A percentile compares a stretch with the other conserved stretches of the same genome.
Conservation (phyloP, 2,329 filamentous ascomycete genomes). For the Allantophomopsis cytisporea region DNA sequence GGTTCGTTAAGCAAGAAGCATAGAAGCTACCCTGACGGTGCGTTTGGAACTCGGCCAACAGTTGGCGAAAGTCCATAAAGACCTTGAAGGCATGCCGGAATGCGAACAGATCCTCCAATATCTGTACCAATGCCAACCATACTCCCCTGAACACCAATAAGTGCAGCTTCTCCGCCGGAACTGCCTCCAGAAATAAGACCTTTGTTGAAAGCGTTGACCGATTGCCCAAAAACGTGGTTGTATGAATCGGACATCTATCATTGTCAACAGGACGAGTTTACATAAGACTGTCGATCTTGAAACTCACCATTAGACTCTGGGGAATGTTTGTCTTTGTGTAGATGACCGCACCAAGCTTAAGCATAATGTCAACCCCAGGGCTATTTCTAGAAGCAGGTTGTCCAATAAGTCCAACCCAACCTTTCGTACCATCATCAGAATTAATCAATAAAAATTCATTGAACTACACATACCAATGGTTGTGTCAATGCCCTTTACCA, state of each 20-base stretch:
- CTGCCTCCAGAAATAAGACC: conserved; percentile 43
- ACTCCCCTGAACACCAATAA: conserved; percentile 25
- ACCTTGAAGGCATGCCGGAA: conserved; percentile 20
- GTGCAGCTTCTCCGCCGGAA: conserved; percentile 43
- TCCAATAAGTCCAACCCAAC: conserved; percentile 1
- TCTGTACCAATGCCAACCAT: conserved; percentile 26
- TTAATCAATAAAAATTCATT: not conserved
- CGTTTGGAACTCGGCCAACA: conserved; percentile 13
- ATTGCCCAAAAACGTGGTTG: conserved; percentile 3
- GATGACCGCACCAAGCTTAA: conserved; percentile 10
- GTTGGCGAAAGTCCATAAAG: conserved; percentile 6
- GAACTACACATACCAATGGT: conserved; percentile 24
- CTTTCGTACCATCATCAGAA: not conserved
- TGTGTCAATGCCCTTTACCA: conserved; percentile 32
- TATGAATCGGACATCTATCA: conserved; percentile 3
- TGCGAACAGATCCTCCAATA: conserved; percentile 25
- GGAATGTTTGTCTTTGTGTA: conserved; percentile 18
- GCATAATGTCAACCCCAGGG: not conserved
- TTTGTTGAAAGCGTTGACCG: conserved; percentile 2
- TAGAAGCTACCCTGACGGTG: not conserved
- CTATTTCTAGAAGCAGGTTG: not conserved
- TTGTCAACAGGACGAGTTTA: not conserved
- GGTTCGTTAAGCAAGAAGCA: too few species aligned
- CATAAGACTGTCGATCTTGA: not conserved
- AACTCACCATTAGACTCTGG: conserved; percentile 16